Percentiles rank a stretch among this genome's conserved stretches.
phyloP scores from a whole-genome alignment of 176 grass and related monocot species.

The Dactylis glomerata region DNA sequence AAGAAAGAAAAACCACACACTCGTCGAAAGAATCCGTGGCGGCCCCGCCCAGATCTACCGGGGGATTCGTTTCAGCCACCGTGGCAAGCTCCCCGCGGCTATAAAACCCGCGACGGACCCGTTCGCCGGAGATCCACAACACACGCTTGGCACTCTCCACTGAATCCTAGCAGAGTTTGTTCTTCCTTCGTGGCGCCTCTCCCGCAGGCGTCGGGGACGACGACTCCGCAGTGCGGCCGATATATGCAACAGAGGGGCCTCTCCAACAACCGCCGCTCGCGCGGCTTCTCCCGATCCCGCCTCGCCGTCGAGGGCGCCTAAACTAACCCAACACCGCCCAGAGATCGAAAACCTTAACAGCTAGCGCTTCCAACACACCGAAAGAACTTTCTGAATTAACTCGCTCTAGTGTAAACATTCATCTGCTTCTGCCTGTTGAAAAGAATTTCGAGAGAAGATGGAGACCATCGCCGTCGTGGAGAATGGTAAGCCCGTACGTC shows the following conservation, averaged over 20 bases:
- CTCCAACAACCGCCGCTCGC: conserved; percentile 70
- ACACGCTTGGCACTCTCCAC: neutral
- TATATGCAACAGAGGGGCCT: conserved; percentile 73
- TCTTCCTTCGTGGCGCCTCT: neutral
- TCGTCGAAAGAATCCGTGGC: neutral
- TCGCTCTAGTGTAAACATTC: neutral
- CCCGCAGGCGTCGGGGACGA: neutral
- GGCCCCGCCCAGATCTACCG: conserved; percentile 24
- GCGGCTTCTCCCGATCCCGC: conserved; percentile 94
- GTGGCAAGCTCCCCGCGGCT: neutral
- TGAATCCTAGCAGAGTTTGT: no score
- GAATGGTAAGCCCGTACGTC: conserved; percentile 44
- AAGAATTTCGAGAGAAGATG: conserved; percentile 1
- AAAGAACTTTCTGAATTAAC: no score
- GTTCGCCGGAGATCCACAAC: conserved; percentile 12
- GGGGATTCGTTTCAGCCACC: conserved; percentile 23
- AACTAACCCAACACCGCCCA: neutral
- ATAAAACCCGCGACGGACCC: conserved; percentile 41
- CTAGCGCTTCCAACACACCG: neutral
- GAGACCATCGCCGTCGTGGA: conserved; percentile 28
- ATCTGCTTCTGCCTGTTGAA: neutral
- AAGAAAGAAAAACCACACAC: no score
- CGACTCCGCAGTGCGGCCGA: neutral
- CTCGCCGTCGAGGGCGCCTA: conserved; percentile 78
- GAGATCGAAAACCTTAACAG: neutral